Evolutionary conservation across 2,329 filamentous ascomycete species (phyloP), one percentile per base, ranked within the genome.

Genomic region (Uncinocarpus reesii): DNA sequence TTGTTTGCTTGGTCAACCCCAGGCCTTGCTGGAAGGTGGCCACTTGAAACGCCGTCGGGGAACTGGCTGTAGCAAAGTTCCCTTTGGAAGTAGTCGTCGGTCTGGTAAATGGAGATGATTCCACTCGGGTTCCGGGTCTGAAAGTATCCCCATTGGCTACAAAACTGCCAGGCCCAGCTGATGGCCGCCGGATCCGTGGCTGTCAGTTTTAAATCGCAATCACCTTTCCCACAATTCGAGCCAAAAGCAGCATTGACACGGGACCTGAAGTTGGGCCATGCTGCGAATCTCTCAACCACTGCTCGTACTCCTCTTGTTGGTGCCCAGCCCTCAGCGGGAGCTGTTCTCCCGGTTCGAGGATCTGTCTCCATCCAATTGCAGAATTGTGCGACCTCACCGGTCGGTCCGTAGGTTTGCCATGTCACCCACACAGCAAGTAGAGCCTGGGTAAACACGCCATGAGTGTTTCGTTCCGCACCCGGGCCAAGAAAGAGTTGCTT

Each of bases 121-220:
- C 71, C 66, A 48, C 70, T 64, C 16, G 62, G 57, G 53, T 76
- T 77, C 29, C 69, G 66, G 44, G 63, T 63, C 56, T 73, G 70
- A 56, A 70, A 72, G 58, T 63, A 75, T 7, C 73, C 74, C 67
- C 68, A 75, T 56, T 77, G 65, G 2, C 68, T 72, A 57, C 74
- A 77, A 55, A 70, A 71, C 55, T 77, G 72, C 71, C 71, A 75
- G 0, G 61, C 66, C 71, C 71, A 75, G 42, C 61, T 59, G n/a
- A n/a, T n/a, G n/a, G n/a, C n/a, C n/a, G n/a, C n/a, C 50, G 74
- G 70, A 1, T 50, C 54, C 6, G 62, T 54, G 0, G 71, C 62
- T 6, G 69, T 62, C 1, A 55, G 55, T 35, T 63, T 28, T 28
- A 6, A 6, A 28, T 28, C 26, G 11, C 26, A 28, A 20, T 60